Percentiles rank a stretch among this genome's conserved stretches.
phyloP scores from a whole-genome alignment of 495 filamentous ascomycete species.

The Podospora didyma region DNA sequence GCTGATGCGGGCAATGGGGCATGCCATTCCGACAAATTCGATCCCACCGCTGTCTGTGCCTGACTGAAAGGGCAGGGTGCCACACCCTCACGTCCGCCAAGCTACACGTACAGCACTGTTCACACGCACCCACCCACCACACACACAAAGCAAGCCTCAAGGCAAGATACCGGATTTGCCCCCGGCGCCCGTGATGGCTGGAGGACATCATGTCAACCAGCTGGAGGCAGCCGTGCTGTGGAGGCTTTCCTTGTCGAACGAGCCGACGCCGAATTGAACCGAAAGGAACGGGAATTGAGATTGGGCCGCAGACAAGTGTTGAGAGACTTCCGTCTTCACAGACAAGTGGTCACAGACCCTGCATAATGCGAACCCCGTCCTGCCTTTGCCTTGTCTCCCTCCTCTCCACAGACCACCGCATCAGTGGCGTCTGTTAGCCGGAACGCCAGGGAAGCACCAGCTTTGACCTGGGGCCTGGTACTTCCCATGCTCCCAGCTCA shows the following conservation, averaged over 20 bases:
- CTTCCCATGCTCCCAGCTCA: neutral
- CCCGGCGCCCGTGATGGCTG: neutral
- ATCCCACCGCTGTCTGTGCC: constrained; percentile 20
- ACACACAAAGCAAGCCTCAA: constrained; percentile 1
- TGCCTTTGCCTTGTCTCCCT: constrained; percentile 4
- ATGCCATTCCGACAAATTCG: constrained; percentile 31
- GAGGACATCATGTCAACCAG: neutral
- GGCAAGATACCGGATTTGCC: constrained; percentile 1
- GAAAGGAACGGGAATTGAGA: neutral
- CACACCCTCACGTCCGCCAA: neutral
- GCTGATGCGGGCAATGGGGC: constrained; percentile 2
- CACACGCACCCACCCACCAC: no score
- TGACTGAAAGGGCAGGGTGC: constrained; percentile 7
- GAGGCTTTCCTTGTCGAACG: neutral
- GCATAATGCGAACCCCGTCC: constrained; percentile 34
- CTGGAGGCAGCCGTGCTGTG: neutral
- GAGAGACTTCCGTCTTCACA: neutral
- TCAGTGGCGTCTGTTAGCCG: constrained; percentile 41
- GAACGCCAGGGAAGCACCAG: constrained; percentile 10
- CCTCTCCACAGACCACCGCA: constrained; percentile 21
- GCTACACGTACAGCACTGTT: neutral
- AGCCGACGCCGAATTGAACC: constrained; percentile 1
- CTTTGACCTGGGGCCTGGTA: constrained; percentile 1
- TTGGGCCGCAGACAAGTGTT: neutral
- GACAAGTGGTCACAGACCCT: constrained; percentile 29